Evolutionary conservation across 768 basidiomycete species (phyloP), one percentile per base, ranked within the genome.

Genomic region (Xerocomellus intermedius): DNA sequence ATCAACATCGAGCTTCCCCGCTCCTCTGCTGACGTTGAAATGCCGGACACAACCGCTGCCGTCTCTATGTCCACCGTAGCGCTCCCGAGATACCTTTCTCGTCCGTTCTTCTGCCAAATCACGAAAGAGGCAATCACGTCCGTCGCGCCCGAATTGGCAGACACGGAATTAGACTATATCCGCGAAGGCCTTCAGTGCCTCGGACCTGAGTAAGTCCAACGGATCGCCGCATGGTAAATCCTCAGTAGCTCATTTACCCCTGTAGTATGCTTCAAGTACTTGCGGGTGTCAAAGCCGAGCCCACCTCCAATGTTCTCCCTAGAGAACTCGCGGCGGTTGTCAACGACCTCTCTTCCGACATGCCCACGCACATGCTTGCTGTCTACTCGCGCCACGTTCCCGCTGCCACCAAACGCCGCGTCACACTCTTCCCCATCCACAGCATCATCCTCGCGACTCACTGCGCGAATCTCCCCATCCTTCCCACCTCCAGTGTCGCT

Each of bases 341-440:
- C 42, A 62, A 73, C 9, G 61, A 72, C 32, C 21, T 72, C n/a
- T 71, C 69, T 0, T 66, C 60, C 10, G 71, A 71, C 13, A 57
- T 69, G 60, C 69, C 69, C 16, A 73, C 69, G 0, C 69, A 71
- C 19, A 66, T 71, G 69, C 56, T 73, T 2, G 69, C 66, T 0
- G 68, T 71, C 0, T 73, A 70, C 44, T 50, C 60, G 6, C 72
- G 58, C 2, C 42, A 68, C 8, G 57, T 54, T 14, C 62, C 69
- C 4, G 57, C 64, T 16, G 38, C 46, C 14, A 37, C 64, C 6
- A 74, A 62, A 42, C 68, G 73, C 16, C 59, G 69, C 9, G 68
- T 74, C 8, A 73, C 73, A 0, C 57, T 76, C 4, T 69, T 71
- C 43, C 76, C 75, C 0, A 65, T 66, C 10, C 75, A 77, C 52